Evolutionary conservation across 148 eudicot species (phyloP).

Genomic region (Rhododendron mucronatum): DNA sequence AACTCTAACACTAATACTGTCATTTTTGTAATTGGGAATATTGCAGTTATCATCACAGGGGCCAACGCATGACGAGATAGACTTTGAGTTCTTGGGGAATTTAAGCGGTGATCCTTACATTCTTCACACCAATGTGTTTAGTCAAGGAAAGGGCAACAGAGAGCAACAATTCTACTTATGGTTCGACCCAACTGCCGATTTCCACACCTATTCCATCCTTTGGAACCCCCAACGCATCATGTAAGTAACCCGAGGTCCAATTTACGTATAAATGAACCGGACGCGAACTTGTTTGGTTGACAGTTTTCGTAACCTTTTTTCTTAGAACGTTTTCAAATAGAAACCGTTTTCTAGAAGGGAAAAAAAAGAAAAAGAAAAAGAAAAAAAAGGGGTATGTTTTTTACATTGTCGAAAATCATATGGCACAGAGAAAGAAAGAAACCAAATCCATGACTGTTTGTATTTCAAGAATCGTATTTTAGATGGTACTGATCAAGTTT

Average conservation of each 20-base stretch:
- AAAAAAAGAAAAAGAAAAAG: too few relatives aligned
- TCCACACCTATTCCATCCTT: constrained; percentile 34
- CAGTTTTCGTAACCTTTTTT: too few relatives aligned
- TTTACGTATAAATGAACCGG: too few relatives aligned
- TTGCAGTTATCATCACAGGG: constrained; percentile 38
- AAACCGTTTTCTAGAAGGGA: too few relatives aligned
- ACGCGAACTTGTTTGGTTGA: too few relatives aligned
- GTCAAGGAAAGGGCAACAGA: constrained; percentile 34
- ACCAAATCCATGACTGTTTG: too few relatives aligned
- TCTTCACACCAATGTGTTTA: constrained; percentile 34
- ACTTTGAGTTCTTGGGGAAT: constrained; percentile 42
- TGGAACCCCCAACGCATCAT: constrained; percentile 35
- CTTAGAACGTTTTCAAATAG: too few relatives aligned
- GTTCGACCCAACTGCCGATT: constrained; percentile 38
- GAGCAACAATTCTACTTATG: constrained; percentile 37
- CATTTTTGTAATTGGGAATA: neutral
- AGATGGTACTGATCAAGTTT: neutral
- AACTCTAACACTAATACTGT: neutral
- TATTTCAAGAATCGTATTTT: neutral
- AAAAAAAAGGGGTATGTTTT: too few relatives aligned
- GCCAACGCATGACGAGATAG: constrained; percentile 33
- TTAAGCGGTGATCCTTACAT: constrained; percentile 35
- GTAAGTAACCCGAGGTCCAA: constrained; percentile 12
- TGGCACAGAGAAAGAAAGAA: too few relatives aligned
- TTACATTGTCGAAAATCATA: too few relatives aligned